Base-by-base conservation (phyloP, 2,329 filamentous ascomycete genomes). In the Rhynchosporium secalis region DNA sequence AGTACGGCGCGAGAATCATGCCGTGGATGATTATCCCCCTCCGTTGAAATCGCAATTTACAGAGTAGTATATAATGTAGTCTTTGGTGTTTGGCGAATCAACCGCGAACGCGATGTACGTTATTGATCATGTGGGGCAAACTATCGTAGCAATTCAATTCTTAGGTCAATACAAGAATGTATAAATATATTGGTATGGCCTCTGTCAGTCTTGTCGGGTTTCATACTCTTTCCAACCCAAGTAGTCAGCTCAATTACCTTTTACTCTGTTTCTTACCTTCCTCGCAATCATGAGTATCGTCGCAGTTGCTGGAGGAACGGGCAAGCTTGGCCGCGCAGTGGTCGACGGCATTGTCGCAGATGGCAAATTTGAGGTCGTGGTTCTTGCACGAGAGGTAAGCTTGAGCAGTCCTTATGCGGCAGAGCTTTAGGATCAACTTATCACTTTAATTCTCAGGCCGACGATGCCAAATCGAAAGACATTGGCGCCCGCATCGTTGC, bases 251-350 rank as follows among this genome's bases (percentile, higher is more conserved):
- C 38, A 41, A 41, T 41, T 1, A 15, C 38, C 20, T 20, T 1
- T 41, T 12, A 15, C 38, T 9, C 3, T 41, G 38, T 15, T 41
- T 41, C 38, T 41, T 9, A 9, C 38, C 15, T 20, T 41, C 15
- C 2, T 41, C 38, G 38, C 15, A 9, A 15, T 15, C 3, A 63
- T 63, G 61, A 31, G 28, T 43, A 46, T 65, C 38, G 51, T 65
- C 38, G 61, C 57, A 49, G 58, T 65, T 40, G 64, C 64, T 31
- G 64, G 61, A 36, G 61, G 61, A 4, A 65, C 61, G n/a, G 61
- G 61, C 15, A 38, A 45, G 8, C 8, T 65, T 40, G 64, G 64
- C 38, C 61, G 61, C 26, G 47, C 47, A 20, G 56, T 65, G 48
- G 64, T 63, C 29, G 61, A 65, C 31, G 58, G 28, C 15, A 31